Evolutionary conservation across 2,329 filamentous ascomycete genomes (phyloP).

Genomic region (Claviceps maximensis): DNA sequence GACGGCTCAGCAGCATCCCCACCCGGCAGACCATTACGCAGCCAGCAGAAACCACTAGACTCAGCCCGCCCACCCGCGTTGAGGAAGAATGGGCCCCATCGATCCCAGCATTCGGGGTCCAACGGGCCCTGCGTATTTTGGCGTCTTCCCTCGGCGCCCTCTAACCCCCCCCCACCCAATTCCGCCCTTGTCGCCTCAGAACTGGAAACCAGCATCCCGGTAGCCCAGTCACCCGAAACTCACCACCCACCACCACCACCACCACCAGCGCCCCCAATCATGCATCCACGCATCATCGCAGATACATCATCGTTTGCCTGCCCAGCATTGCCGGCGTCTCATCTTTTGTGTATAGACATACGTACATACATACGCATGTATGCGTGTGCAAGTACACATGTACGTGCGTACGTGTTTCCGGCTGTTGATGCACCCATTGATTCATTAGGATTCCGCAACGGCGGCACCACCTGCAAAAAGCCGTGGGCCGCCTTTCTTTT

Average conservation of each 20-base stretch:
- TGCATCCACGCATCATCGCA: not conserved
- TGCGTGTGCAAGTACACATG: not conserved
- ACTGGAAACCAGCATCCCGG: not conserved
- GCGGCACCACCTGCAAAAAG: no score
- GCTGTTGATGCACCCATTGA: no score
- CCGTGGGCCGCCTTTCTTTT: no score
- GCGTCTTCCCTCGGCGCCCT: no score
- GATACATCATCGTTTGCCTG: not conserved
- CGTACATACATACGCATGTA: not conserved
- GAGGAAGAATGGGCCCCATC: not conserved
- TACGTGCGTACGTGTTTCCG: not conserved
- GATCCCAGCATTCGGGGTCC: not conserved
- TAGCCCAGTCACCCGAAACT: no score
- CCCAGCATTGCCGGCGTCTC: not conserved
- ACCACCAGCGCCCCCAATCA: not conserved
- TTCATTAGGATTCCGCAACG: no score
- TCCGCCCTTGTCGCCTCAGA: no score
- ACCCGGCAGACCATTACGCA: not conserved
- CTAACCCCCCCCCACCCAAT: no score
- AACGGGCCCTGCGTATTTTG: not conserved
- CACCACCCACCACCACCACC: no score
- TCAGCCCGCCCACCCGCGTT: no score
- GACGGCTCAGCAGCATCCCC: no score
- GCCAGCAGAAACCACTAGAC: no score
- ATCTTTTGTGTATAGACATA: not conserved